Evolutionary conservation across 352 stramenopile genomes (phyloP), one percentile per base, ranked within the genome.

Genomic region (Globisporangium cylindrosporum): DNA sequence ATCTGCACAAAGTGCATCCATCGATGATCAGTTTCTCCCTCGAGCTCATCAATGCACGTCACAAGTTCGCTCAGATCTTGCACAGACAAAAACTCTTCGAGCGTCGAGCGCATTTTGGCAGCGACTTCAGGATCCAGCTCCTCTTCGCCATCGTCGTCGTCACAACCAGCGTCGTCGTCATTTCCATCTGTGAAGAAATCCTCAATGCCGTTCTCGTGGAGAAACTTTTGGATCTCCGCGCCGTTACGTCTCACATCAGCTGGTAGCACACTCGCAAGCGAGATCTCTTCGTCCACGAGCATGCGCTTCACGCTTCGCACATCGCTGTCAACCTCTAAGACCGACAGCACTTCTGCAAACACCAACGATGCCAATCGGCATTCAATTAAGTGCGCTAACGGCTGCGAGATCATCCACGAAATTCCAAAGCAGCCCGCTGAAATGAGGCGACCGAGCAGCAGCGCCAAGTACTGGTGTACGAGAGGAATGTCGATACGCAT

Each of bases 401-500:
- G 80, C 38, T 87, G 74, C 20, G 77, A 84, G 43, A 95, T 64
- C 64, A 94, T 89, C 87, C 88, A 96, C 29, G 82, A 92, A 12
- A 96, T 66, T 3, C 88, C 86, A 70, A 96, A 95, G 66, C 89
- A 96, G 22, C 89, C 89, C 1, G 76, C 81, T 32, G 77, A 75
- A 54, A 96, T 89, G 56, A 96, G 75, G 8, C 85, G 79, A 14
- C 87, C 89, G 57, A 96, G 81, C 36, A 95, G 67, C 25, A 91
- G 59, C 6, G 79, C 89, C 29, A 76, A 88, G 72, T 94, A 94
- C 71, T 93, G 77, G 53, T 95, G 86, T 20, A 92, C 83, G 15
- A 92, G 76, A 20, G 89, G 89, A 32, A 95, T 87, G 67, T 96
- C 89, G 59, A 96, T 96, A 59, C 81, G 83, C 64, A 96, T 79